phyloP scores from a whole-genome alignment of 495 filamentous ascomycete species.

The Apodospora peruviana region DNA sequence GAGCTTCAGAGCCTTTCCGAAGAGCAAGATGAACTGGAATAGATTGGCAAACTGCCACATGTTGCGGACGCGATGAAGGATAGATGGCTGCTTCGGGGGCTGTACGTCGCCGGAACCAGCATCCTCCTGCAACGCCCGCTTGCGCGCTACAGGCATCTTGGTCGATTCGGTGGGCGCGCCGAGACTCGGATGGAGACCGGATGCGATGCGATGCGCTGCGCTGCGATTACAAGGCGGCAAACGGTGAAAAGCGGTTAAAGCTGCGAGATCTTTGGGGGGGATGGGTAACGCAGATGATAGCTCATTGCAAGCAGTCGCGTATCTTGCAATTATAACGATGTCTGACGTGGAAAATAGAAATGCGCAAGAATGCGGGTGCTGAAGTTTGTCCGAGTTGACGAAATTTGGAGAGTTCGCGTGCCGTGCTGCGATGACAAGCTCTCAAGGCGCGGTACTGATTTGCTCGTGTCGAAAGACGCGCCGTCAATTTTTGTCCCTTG shows the following conservation, averaged over 20 bases:
- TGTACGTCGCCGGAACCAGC: conserved; percentile 18
- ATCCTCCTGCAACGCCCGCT: conserved; percentile 67
- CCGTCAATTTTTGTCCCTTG: too few relatives aligned
- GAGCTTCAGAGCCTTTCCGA: conserved; percentile 82
- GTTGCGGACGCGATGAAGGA: conserved; percentile 69
- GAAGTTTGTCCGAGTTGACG: not conserved
- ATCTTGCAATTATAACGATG: too few relatives aligned
- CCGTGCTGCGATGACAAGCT: not conserved
- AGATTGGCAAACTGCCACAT: conserved; percentile 95
- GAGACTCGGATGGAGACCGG: not conserved
- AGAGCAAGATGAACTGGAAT: conserved; percentile 86
- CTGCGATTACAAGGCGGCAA: not conserved
- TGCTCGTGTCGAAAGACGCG: not conserved
- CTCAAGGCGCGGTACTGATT: not conserved
- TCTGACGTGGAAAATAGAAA: too few relatives aligned
- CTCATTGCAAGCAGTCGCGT: too few relatives aligned
- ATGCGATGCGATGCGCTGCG: not conserved
- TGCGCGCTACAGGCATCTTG: conserved; percentile 55
- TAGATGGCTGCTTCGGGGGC: conserved; percentile 27
- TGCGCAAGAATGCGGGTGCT: too few relatives aligned
- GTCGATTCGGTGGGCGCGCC: not conserved
- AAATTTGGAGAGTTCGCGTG: not conserved
- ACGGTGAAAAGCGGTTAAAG: not conserved
- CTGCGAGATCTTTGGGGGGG: too few relatives aligned
- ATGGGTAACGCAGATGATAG: too few relatives aligned